Conservation (phyloP, 2,329 filamentous ascomycete species). For the Trichoderma atroviride region DNA sequence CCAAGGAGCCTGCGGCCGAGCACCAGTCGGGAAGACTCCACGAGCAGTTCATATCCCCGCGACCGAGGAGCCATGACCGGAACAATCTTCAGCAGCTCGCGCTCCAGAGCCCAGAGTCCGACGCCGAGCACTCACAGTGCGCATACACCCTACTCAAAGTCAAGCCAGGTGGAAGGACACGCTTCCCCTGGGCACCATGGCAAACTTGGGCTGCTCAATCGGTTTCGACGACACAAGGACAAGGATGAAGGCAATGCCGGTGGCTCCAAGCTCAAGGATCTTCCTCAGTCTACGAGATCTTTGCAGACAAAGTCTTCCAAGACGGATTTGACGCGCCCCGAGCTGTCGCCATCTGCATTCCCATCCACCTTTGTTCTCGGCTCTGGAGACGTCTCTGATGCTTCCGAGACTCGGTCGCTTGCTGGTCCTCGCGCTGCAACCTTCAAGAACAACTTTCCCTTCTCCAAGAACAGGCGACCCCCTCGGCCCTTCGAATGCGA, state of each 20-base stretch:
- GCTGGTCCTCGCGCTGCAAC: conserved; percentile 48
- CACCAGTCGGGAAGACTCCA: conserved; percentile 70
- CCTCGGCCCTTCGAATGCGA: conserved; percentile 56
- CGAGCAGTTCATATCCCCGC: conserved; percentile 52
- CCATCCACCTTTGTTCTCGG: conserved; percentile 37
- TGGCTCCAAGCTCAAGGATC: conserved; percentile 47
- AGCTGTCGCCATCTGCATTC: conserved; percentile 44
- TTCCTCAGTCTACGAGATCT: conserved; percentile 57
- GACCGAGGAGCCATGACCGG: conserved; percentile 53
- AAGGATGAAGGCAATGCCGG: conserved; percentile 53
- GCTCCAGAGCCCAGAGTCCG: conserved; percentile 74
- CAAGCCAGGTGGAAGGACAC: conserved; percentile 56
- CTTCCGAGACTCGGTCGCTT: conserved; percentile 35
- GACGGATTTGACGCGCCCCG: conserved; percentile 47
- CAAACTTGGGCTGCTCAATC: conserved; percentile 55
- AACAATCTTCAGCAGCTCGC: conserved; percentile 48
- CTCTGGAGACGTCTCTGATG: conserved; percentile 37
- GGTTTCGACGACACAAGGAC: conserved; percentile 55
- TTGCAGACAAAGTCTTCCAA: conserved; percentile 55
- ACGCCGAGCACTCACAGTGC: conserved; percentile 74
- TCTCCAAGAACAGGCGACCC: conserved; percentile 58
- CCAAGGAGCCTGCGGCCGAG: conserved; percentile 68
- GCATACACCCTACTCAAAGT: conserved; percentile 50
- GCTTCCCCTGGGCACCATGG: conserved; percentile 60
- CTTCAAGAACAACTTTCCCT: conserved; percentile 66